Conservation (phyloP, 495 filamentous ascomycete species). For the Podospora fimiseda region DNA sequence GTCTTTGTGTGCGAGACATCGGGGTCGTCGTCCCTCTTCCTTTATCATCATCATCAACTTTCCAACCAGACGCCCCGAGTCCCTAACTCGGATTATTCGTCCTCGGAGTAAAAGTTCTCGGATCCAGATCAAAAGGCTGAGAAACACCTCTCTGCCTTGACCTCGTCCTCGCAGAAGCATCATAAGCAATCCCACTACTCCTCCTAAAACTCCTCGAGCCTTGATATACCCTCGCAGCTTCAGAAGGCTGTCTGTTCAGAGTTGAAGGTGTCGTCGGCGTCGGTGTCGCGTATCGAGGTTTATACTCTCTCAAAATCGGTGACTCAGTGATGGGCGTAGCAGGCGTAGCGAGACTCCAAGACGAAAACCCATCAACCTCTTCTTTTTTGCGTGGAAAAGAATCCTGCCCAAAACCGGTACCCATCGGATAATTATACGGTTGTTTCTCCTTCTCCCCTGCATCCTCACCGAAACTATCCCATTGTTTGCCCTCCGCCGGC, state of each 20-base stretch:
- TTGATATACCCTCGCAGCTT: not conserved
- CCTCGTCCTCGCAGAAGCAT: no score
- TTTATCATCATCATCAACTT: not conserved
- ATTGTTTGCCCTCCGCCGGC: not conserved
- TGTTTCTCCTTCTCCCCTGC: not conserved
- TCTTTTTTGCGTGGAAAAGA: not conserved
- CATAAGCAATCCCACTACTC: not conserved
- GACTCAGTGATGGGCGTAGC: not conserved
- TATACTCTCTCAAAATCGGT: not conserved
- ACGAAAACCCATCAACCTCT: not conserved
- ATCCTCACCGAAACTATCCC: constrained; percentile 4
- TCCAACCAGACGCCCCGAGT: constrained; percentile 7
- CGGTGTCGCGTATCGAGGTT: not conserved
- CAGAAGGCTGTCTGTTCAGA: not conserved
- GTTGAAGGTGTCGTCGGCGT: not conserved
- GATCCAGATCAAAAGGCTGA: no score
- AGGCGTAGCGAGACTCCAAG: not conserved
- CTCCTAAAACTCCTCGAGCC: not conserved
- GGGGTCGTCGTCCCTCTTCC: no score
- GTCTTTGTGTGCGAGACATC: not conserved
- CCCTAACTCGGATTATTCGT: not conserved
- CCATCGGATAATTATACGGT: not conserved
- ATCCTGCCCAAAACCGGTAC: no score
- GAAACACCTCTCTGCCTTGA: not conserved
- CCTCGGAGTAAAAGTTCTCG: no score